Base-by-base conservation (phyloP, 75 land plant genomes). In the Selaginella moellendorffii region DNA sequence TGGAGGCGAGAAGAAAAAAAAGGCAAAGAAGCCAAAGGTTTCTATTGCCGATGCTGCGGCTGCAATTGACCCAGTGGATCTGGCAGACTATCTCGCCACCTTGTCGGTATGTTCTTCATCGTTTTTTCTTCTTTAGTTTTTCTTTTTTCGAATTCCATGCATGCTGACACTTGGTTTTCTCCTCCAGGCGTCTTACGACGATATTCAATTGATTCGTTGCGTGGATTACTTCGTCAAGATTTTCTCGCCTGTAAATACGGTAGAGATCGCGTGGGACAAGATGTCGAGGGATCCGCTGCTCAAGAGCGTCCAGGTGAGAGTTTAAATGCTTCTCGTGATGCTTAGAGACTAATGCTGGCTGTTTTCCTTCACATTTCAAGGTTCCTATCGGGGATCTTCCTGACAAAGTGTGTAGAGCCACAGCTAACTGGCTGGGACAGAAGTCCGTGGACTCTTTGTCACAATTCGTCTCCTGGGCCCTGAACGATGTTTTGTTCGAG, bases 21-120 rank as follows among this genome's bases (percentile, higher is more conserved):
- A 91, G 81, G 76, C 68, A 19, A 92, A 92, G 82, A 92, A 92
- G 70, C 95, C 89, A 0, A 92, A 92, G 80, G 81, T 88, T 20
- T 69, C 86, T 22, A 83, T 92, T 1, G 71, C 86, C 0, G 97
- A 92, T 27, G 95, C 97, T 0, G 97, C 97, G 0, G 63, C 81
- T 0, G 78, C 78, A 74, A 85, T 92, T 31, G 95, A 85, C 56
- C 66, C 80, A 1, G 28, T 65, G 12, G 80, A 88, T 74, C 81
- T 92, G 1, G 68, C 75, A 0, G 80, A 83, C 0, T 88, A 77
- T 53, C 76, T 92, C 2, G 59, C 51, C 9, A 81, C 81, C 18
- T 54, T 92, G 5, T 56, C 85, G 68, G 97, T 92, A 64, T 63
- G 79, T 59, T 10, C 24, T 30, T 2, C 63, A 29, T 29, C 19